Conservation (phyloP, 2,329 filamentous ascomycete species). For the Sphaerostilbella broomeana region DNA sequence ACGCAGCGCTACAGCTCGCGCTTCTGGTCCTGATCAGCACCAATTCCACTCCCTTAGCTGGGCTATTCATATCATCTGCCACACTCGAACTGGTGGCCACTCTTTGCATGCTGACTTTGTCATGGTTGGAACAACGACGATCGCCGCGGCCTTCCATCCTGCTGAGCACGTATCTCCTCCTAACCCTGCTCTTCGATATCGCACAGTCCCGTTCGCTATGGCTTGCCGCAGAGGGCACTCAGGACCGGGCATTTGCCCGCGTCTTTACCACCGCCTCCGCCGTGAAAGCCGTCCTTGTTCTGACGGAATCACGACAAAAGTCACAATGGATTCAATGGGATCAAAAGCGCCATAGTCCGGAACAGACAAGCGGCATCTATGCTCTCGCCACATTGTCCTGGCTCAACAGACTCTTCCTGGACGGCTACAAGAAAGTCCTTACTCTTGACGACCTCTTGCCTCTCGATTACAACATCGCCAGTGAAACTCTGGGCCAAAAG, state of each 20-base stretch:
- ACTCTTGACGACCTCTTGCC: constrained; percentile 28
- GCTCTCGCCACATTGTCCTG: constrained; percentile 30
- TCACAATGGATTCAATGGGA: constrained; percentile 33
- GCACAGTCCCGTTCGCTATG: constrained; percentile 28
- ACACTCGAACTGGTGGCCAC: constrained; percentile 23
- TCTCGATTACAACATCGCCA: constrained; percentile 25
- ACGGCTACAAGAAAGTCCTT: constrained; percentile 31
- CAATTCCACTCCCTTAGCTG: constrained; percentile 15
- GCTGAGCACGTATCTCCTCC: constrained; percentile 33
- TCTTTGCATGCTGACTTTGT: background rate
- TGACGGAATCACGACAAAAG: constrained; percentile 35
- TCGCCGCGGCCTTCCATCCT: constrained; percentile 36
- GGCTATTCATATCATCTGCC: constrained; percentile 6
- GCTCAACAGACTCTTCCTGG: constrained; percentile 28
- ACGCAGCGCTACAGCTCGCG: constrained; percentile 25
- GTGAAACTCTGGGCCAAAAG: constrained; percentile 17
- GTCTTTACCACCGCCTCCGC: constrained; percentile 30
- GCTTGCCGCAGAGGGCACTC: constrained; percentile 16
- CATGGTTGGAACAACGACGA: constrained; percentile 27
- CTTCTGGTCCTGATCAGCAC: constrained; percentile 26
- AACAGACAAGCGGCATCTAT: constrained; percentile 28
- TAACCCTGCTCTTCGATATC: constrained; percentile 39
- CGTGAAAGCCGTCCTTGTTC: constrained; percentile 29
- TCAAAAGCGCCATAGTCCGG: constrained; percentile 32
- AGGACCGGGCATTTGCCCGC: constrained; percentile 18